These are phyloP conservation scores for Paraconiothyrium sp. DNA, from an alignment of 2,329 filamentous ascomycete species.

Conservation along the genomic window DNA sequence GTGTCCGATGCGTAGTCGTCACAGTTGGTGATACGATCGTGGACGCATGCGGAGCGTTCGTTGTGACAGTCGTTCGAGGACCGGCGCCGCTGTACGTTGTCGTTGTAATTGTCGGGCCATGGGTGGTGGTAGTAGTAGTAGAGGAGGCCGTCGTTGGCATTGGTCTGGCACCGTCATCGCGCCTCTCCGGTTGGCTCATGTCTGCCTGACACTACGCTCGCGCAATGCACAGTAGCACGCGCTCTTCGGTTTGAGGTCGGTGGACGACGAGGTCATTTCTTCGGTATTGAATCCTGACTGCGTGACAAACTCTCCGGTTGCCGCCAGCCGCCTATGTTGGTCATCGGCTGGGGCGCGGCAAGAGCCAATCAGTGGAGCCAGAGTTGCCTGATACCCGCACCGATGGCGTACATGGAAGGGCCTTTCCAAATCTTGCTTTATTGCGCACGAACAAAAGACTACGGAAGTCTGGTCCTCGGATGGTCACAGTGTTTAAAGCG, in stretches of 20 bases:
- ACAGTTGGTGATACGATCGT: slow-evolving; percentile 41
- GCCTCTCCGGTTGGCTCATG: slow-evolving; percentile 12
- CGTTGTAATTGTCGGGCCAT: slow-evolving; percentile 39
- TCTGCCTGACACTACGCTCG: background rate
- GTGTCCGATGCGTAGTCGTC: slow-evolving; percentile 37
- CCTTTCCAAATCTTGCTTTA: background rate
- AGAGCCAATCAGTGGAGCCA: slow-evolving; percentile 6
- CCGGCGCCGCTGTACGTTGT: slow-evolving; percentile 34
- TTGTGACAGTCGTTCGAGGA: slow-evolving; percentile 32
- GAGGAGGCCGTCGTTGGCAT: slow-evolving; percentile 29
- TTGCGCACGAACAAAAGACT: background rate
- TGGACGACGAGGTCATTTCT: background rate
- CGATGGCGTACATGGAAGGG: background rate
- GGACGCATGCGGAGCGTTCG: slow-evolving; percentile 34
- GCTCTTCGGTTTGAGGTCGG: background rate
- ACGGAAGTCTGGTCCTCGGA: background rate
- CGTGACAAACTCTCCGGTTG: slow-evolving; percentile 8
- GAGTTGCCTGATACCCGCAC: background rate
- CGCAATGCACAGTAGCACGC: background rate
- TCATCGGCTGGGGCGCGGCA: slow-evolving; percentile 8
- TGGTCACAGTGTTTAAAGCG: background rate
- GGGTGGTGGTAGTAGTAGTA: slow-evolving; percentile 31
- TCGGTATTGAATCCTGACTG: background rate
- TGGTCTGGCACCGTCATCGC: background rate
- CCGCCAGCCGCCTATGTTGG: slow-evolving; percentile 1